A percentile compares a stretch with the other conserved stretches of the same genome.
Evolutionary conservation across 2,329 filamentous ascomycete genomes (phyloP).

Genomic region (Didymella glomerata): DNA sequence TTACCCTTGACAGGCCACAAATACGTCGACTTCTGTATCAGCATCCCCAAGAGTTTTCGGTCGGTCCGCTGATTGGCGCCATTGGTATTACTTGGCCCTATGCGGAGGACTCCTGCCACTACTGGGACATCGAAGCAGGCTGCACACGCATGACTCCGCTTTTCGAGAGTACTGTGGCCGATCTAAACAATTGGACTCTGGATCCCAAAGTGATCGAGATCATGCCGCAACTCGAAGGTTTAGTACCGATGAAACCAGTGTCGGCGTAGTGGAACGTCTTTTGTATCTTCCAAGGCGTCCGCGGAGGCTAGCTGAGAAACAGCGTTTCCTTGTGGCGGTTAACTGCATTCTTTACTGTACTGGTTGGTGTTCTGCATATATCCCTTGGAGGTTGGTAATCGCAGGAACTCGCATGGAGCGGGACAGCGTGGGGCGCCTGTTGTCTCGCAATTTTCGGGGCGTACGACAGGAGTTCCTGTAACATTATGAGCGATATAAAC

Average conservation of each 20-base stretch:
- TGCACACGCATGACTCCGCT: constrained; percentile 46
- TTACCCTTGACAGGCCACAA: constrained; percentile 42
- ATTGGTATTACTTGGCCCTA: constrained; percentile 47
- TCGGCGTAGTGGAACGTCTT: background rate
- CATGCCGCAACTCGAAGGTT: constrained; percentile 44
- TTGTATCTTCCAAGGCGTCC: constrained; percentile 5
- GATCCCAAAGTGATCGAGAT: constrained; percentile 47
- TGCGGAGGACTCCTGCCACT: constrained; percentile 48
- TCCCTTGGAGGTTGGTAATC: background rate
- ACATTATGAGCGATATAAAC: constrained; percentile 5
- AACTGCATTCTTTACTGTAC: constrained; percentile 6
- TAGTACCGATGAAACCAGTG: constrained; percentile 39
- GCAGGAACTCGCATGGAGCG: constrained; percentile 7
- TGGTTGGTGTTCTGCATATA: constrained; percentile 12
- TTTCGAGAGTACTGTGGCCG: constrained; percentile 44
- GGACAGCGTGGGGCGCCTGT: background rate
- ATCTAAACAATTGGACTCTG: constrained; percentile 46
- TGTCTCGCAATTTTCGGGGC: constrained; percentile 6
- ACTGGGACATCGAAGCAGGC: constrained; percentile 49
- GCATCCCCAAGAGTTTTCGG: constrained; percentile 42
- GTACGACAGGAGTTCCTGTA: constrained; percentile 6
- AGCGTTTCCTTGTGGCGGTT: background rate
- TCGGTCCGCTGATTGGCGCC: constrained; percentile 40
- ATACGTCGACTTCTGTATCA: constrained; percentile 46
- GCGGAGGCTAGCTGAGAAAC: constrained; percentile 12